Evolutionary conservation across 106 monocot genomes (phyloP), one percentile per base, ranked within the genome.

Genomic region (Allium fistulosum): DNA sequence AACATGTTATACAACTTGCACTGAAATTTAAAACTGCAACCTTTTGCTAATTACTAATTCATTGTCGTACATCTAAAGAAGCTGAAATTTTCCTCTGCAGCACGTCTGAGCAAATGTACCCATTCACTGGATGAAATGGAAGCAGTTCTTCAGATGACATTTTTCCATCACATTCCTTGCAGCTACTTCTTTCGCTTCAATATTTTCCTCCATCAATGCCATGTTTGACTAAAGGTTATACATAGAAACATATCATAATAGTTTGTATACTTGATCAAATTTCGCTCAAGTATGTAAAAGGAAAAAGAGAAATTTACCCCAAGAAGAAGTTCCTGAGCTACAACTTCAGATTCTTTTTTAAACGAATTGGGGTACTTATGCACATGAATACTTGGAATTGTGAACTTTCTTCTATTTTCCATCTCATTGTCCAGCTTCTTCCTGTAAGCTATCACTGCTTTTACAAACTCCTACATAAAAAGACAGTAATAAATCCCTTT

Each of bases 401-500:
- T 84, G 16, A 82, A 73, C 76, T 76, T 96, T 57, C 91, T 84
- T 48, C 82, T 88, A 74, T 84, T 86, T 77, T 91, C 91, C 81
- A 96, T 77, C 17, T 86, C 85, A 26, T 71, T 69, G 26, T 81
- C 71, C 64, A 88, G 12, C 57, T 70, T 97, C 75, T 80, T 89
- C 66, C 85, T 86, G 52, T 97, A 97, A 6, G 92, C 80, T 12
- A 77, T 77, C 57, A 92, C 96, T 7, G 96, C 92, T 62, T 81
- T 84, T 45, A 84, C 92, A 58, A 97, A 97, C 57, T 89, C 92
- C 96, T 94, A 18, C 10, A 49, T 48, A 4, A 46, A 4, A 16
- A 11, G 28, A 37, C 13, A 15, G 6, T 53, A 13, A 10, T 53
- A 53, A 9, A 53, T 53, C 52, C 13, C 13, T 53, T 22, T 22